Percentiles rank a stretch among this genome's conserved stretches.
These are phyloP conservation scores for Hawksworthiomyces lignivorus DNA, from an alignment of 2,329 filamentous ascomycete genomes.

Conservation along the genomic window DNA sequence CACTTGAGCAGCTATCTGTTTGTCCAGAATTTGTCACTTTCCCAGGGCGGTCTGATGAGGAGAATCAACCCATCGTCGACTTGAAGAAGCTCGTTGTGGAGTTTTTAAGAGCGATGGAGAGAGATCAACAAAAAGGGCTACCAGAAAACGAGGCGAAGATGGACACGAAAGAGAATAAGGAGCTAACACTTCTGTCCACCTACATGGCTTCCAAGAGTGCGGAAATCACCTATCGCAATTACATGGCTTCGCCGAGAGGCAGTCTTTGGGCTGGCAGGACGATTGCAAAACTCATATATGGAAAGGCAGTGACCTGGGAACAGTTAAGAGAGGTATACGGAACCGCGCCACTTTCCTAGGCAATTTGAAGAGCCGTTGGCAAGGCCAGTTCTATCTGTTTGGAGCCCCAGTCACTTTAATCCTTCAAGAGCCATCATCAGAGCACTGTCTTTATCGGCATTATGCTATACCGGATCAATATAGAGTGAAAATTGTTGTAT, in stretches of 20 bases:
- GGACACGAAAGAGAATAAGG: not conserved
- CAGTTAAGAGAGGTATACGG: too few species aligned
- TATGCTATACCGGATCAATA: too few species aligned
- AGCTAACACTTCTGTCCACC: not conserved
- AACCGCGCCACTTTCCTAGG: too few species aligned
- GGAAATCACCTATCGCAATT: slow-evolving; percentile 1
- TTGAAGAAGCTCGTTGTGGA: slow-evolving; percentile 1
- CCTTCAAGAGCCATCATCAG: too few species aligned
- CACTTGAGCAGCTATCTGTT: slow-evolving; percentile 27
- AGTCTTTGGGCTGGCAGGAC: not conserved
- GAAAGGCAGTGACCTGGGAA: too few species aligned
- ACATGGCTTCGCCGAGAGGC: not conserved
- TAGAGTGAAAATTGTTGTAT: too few species aligned
- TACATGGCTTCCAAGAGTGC: slow-evolving; percentile 3
- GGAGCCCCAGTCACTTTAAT: too few species aligned
- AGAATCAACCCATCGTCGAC: slow-evolving; percentile 1
- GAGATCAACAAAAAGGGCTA: not conserved
- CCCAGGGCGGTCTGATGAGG: not conserved
- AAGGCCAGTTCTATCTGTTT: too few species aligned
- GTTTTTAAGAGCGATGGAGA: not conserved
- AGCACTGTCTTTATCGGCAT: too few species aligned
- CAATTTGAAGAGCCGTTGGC: too few species aligned
- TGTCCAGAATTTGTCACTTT: slow-evolving; percentile 4
- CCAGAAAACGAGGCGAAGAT: not conserved
- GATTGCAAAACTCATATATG: too few species aligned